Evolutionary conservation across 2,329 filamentous ascomycete species (phyloP).

Genomic region (Colletotrichum sp.): DNA sequence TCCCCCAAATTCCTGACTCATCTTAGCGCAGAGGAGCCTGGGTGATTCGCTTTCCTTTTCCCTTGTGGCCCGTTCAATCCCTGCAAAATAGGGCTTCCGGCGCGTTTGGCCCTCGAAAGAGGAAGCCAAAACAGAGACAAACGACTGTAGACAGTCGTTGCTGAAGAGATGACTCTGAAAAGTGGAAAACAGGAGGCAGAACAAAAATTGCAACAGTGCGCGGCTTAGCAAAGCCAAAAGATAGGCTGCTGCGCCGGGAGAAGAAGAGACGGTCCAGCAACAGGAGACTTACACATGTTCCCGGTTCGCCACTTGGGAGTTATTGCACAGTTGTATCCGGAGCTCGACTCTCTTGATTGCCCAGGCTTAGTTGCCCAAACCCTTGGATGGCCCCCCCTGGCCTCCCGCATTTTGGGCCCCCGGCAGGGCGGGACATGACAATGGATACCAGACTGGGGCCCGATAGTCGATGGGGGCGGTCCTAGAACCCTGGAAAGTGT

Average conservation of each 20-base stretch:
- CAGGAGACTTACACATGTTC: constrained; percentile 18
- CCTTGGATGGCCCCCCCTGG: neutral
- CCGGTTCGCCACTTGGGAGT: neutral
- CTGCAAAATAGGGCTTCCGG: constrained; percentile 16
- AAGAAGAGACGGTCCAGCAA: neutral
- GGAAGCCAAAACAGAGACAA: neutral
- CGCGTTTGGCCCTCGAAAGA: constrained; percentile 5
- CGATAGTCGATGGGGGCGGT: neutral
- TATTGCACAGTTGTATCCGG: neutral
- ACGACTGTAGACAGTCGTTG: neutral
- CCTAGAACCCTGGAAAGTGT: constrained; percentile 1
- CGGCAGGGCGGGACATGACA: neutral
- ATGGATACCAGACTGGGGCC: neutral
- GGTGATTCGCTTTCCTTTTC: constrained; percentile 8
- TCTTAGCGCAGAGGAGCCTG: neutral
- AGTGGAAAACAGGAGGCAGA: neutral
- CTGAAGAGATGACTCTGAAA: neutral
- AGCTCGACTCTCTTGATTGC: neutral
- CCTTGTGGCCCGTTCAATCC: neutral
- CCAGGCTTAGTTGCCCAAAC: neutral
- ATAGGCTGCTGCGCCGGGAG: neutral
- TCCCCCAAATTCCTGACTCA: constrained; percentile 13
- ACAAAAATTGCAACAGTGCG: neutral
- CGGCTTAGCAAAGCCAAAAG: neutral
- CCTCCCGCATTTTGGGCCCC: constrained; percentile 15